Evolutionary conservation across 2,329 filamentous ascomycete species (phyloP).

Genomic region (Botrytis porri): DNA sequence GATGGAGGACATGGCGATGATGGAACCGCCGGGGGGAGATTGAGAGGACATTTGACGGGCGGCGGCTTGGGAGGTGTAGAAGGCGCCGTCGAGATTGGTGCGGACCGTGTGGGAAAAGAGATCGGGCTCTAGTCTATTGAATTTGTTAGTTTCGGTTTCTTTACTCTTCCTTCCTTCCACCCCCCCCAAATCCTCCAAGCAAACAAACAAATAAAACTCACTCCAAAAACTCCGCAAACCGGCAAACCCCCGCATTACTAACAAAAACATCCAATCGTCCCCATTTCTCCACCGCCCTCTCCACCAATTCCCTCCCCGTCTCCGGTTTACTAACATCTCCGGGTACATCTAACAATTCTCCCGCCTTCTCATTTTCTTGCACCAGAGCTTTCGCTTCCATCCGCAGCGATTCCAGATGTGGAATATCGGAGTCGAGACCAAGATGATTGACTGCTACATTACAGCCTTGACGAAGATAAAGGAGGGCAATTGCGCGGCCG

Average conservation of each 20-base stretch:
- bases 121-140: conserved; percentile 57
- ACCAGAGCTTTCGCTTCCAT: conserved; percentile 51
- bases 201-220: conserved; percentile 38
- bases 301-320: conserved; percentile 67
- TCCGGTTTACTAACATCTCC: conserved; percentile 76
- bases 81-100: conserved; percentile 85
- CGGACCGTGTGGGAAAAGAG: conserved; percentile 70
- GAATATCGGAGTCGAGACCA: conserved; percentile 51
- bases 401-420: conserved; percentile 53
- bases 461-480: conserved; percentile 74
- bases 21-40: conserved; percentile 62
- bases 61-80: conserved; percentile 81
- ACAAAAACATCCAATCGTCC: conserved; percentile 73
- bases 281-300: conserved; percentile 59
- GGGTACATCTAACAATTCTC: conserved; percentile 61
- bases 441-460: conserved; percentile 80
- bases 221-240: conserved; percentile 83
- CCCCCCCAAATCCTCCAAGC: background rate
- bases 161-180: background rate
- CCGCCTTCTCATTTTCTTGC: conserved; percentile 42
- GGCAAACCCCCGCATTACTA: conserved; percentile 83
- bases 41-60: conserved; percentile 75
- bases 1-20: conserved; percentile 74
- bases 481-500: conserved; percentile 78
- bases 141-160: background rate